Evolutionary conservation across 768 basidiomycete genomes (phyloP).

Genomic region (Macrolepiota albuminosa): DNA sequence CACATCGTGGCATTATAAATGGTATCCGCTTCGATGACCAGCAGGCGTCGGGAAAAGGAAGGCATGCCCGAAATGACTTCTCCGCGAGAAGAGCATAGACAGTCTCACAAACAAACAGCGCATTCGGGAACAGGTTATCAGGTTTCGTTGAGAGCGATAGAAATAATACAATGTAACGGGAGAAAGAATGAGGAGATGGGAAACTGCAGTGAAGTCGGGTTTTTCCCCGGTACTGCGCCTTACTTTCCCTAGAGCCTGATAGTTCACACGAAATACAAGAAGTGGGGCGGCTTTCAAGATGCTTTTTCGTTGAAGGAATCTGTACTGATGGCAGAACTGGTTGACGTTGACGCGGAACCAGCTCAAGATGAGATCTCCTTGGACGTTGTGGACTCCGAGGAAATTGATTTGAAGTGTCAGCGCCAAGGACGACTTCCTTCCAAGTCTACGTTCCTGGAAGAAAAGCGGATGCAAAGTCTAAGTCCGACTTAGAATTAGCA

Average conservation of each 20-base stretch:
- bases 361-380: slow-evolving; percentile 6
- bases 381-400: slow-evolving; percentile 2
- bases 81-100: slow-evolving; percentile 8
- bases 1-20: slow-evolving; percentile 16
- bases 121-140: not conserved
- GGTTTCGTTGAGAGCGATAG: not conserved
- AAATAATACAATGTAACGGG: not conserved
- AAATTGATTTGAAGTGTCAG: not conserved
- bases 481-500: not conserved
- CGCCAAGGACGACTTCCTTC: not conserved
- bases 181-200: not conserved
- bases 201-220: not conserved
- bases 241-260: not conserved
- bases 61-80: slow-evolving; percentile 18
- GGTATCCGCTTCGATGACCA: slow-evolving; percentile 21
- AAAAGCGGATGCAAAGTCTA: not conserved
- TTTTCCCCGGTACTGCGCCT: not conserved
- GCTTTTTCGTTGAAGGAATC: slow-evolving; percentile 6
- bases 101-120: slow-evolving; percentile 2
- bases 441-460: not conserved
- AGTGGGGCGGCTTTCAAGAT: slow-evolving; percentile 3
- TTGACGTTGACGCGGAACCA: not conserved
- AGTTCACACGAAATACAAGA: not conserved
- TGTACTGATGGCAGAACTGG: slow-evolving; percentile 1
- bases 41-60: slow-evolving; percentile 24